These are phyloP conservation scores for Pseudonectria foliicola DNA, from an alignment of 2,329 filamentous ascomycete species.

Conservation along the genomic window DNA sequence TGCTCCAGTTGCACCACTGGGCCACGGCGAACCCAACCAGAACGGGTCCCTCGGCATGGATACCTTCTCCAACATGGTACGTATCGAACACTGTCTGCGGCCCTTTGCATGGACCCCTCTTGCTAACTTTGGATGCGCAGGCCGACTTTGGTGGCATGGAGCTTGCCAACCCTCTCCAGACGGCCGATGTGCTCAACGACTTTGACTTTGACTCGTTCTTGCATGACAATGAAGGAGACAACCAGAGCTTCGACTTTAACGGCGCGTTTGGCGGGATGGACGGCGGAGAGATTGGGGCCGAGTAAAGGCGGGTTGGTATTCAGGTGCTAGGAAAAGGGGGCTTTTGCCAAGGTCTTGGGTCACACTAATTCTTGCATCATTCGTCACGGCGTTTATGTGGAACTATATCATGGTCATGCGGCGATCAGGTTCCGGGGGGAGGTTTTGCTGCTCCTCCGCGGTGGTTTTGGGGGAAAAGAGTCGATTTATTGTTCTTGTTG, in stretches of 20 bases:
- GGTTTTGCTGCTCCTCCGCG: constrained; percentile 21
- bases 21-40: constrained; percentile 42
- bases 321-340: constrained; percentile 7
- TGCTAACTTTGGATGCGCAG: constrained; percentile 16
- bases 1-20: constrained; percentile 36
- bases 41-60: constrained; percentile 40
- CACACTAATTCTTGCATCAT: constrained; percentile 34
- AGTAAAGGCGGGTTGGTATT: constrained; percentile 30
- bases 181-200: constrained; percentile 54
- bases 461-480: constrained; percentile 28
- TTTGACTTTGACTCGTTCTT: constrained; percentile 65
- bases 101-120: constrained; percentile 2
- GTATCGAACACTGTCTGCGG: constrained; percentile 10
- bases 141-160: constrained; percentile 44
- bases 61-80: constrained; percentile 36
- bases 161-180: constrained; percentile 47
- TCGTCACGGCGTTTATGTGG: constrained; percentile 33
- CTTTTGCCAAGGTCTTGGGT: constrained; percentile 15
- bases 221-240: constrained; percentile 45
- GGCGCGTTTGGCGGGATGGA: constrained; percentile 46
- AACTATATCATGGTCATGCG: constrained; percentile 35
- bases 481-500: constrained; percentile 14
- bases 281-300: constrained; percentile 50
- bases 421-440: constrained; percentile 29
- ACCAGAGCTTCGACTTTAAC: constrained; percentile 48